Conservation (phyloP, 768 basidiomycete genomes). For the Rhodotorula graminis region DNA sequence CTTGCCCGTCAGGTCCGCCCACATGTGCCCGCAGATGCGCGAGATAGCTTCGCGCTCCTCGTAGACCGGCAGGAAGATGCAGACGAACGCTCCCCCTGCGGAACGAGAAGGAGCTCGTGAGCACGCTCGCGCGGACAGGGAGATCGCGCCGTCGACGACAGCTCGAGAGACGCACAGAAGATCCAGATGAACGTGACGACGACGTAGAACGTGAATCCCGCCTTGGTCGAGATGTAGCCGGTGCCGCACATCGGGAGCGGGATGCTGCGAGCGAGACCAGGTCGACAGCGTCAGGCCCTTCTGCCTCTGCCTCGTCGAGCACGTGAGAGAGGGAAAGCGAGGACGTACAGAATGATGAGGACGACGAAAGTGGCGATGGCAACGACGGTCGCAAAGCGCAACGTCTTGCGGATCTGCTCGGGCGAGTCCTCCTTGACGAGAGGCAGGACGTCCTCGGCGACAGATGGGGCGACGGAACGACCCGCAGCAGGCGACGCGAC, state of each 20-base stretch:
- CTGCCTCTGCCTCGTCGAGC: background rate
- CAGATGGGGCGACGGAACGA: slow-evolving; percentile 5
- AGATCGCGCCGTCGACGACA: too few relatives aligned
- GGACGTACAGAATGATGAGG: slow-evolving; percentile 51
- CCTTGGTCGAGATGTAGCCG: slow-evolving; percentile 50
- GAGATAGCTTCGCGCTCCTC: slow-evolving; percentile 67
- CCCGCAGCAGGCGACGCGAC: background rate
- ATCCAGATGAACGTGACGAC: slow-evolving; percentile 76
- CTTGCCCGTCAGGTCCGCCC: slow-evolving; percentile 8
- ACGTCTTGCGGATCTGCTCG: slow-evolving; percentile 13
- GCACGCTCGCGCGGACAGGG: too few relatives aligned
- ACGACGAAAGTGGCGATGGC: slow-evolving; percentile 56
- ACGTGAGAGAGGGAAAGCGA: too few relatives aligned
- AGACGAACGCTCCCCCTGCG: slow-evolving; percentile 59
- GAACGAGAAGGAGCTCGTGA: background rate
- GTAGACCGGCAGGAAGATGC: slow-evolving; percentile 78
- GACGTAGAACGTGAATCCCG: slow-evolving; percentile 58
- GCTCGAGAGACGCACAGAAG: slow-evolving; percentile 50
- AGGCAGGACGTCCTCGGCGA: slow-evolving; percentile 1
- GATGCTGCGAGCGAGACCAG: slow-evolving; percentile 41
- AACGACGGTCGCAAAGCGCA: slow-evolving; percentile 51
- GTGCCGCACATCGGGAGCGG: slow-evolving; percentile 12
- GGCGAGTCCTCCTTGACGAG: background rate
- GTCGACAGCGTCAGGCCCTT: background rate
- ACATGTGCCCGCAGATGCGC: slow-evolving; percentile 59